Base-by-base conservation (phyloP, 2,329 filamentous ascomycete genomes). In the Pseudogymnoascus sp. region DNA sequence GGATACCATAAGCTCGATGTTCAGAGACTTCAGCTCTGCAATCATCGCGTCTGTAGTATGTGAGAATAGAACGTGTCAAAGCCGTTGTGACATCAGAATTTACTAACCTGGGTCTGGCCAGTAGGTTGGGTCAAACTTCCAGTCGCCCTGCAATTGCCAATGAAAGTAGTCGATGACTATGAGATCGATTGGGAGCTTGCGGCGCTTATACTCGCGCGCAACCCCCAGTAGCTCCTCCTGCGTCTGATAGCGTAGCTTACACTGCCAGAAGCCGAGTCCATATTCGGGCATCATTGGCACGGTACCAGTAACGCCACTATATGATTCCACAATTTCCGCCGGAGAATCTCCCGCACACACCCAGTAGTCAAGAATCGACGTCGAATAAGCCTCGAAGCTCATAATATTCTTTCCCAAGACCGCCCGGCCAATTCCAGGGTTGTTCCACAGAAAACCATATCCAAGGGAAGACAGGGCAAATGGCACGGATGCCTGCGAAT, bases 121-220 rank as follows among this genome's bases (percentile, higher is more conserved):
- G 65, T 80, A 87, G 0, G 75, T 75, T 0, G 76, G 72, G 65
- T 88, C 84, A 64, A 88, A 87, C 37, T 76, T 81, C 84, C 84
- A 88, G 60, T 88, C 84, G 5, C 85, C 84, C 67, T 88, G 83
- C 6, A 75, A 74, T 6, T 79, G 79, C 84, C 84, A 87, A 67
- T 87, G 84, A 68, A 87, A 87, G 68, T 82, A 87, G 65, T 87
- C 84, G 35, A 83, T 73, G 0, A 87, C 84, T n/a, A 87, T 85
- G 2, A 87, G 67, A 66, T 86, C 82, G 15, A 87, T 74, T 0
- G 83, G 83, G 13, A 87, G 68, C 0, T 79, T 67, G 1, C 82
- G 73, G 30, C 72, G 71, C 58, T 76, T 77, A 63, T 86, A 82
- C 66, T 86, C 82, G 4, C 83, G 70, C 0, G 83, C 84, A 0